Base-by-base conservation (phyloP, 495 filamentous ascomycete genomes). In the Chaetomium cochliodes region DNA sequence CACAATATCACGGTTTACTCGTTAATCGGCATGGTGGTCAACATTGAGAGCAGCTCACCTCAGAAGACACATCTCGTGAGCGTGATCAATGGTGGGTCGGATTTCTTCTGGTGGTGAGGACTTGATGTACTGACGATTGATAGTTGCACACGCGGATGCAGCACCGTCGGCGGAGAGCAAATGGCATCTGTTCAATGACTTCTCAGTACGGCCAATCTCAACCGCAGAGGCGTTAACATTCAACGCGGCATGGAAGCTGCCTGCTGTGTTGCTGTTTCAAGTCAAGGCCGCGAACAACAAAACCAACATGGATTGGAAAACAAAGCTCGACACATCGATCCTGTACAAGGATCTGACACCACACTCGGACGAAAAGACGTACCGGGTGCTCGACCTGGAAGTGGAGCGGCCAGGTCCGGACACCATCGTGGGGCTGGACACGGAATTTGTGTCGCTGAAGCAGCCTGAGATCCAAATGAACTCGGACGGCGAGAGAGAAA, bases 141-240 rank as follows among this genome's bases (percentile, higher is more conserved):
- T 22, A 65, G 91, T 96, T 50, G 89, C 87, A 0, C 85, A 93
- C 26, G 91, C 92, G 3, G 81, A 83, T 23, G 73, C 77, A 2
- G 76, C 81, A 7, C 67, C 81, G 6, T 79, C 85, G 9, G 73
- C 72, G 2, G 79, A 85, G 58, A 85, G 80, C 67, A 86, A 86
- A 65, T 99, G 94, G 94, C 90, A 97, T 70, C 73, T 99, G 5
- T 96, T 99, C 76, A 99, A 99, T 60, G 94, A 99, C 76, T 99
- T 99, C 67, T 79, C 96, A 15, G 94, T 99, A 39, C 85, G 89
- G 6, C 85, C 88, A n/a, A 82, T 96, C 20, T 81, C 87, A 16
- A 79, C 69, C 11, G 88, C 90, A 42, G 93, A 98, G 72, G 96
- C 96, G 5, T 78, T 98, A 15, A 86, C 87, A 16, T 98, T 98